Evolutionary conservation across 1,284 basidiomycete species (phyloP), one percentile per base, ranked within the genome.

Genomic region (Thelephora terrestris): DNA sequence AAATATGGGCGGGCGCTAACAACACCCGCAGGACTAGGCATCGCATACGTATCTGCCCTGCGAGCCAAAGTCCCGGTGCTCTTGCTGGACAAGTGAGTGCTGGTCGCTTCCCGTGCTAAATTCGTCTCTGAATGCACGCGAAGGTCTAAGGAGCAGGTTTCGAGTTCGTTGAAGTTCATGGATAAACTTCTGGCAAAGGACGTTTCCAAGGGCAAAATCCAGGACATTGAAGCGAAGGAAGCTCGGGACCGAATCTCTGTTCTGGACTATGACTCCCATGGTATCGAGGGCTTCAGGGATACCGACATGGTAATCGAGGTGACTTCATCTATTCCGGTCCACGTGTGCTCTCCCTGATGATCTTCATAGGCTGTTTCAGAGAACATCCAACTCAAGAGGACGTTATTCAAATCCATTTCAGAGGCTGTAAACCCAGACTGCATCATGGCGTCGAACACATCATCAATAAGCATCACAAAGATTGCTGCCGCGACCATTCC

Each of bases 361-460:
- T 44, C 46, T 36, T 35, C 18, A 7, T 57, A 91, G 87, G 95
- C 94, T 0, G 92, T 90, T 0, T 90, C 92, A 4, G 94, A 98
- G 67, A 82, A 85, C 47, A 69, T 96, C 12, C 61, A 76, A 2
- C 65, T 96, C 44, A 99, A 98, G 68, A 75, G 83, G 54, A 69
- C 71, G 10, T 80, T 98, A 53, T 96, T 98, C 67, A 67, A 71
- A 5, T 69, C 74, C 4, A 75, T 98, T 16, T 79, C 85, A 17
- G 72, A 73, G 40, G 76, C 81, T 52, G 65, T 93, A 46, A 75
- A 79, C 16, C 79, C 84, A 0, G 73, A 78, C 27, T 79, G 91
- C 3, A 92, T 98, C 48, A 71, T 99, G 23, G 94, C 93, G 0
- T 82, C 84, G 46, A 98, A 99, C 62, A 99, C 94, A 2, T 93